Percentiles rank a stretch among this genome's conserved stretches.
These are phyloP conservation scores for Phytophthora melonis DNA, from an alignment of 352 stramenopile species.

Conservation along the genomic window DNA sequence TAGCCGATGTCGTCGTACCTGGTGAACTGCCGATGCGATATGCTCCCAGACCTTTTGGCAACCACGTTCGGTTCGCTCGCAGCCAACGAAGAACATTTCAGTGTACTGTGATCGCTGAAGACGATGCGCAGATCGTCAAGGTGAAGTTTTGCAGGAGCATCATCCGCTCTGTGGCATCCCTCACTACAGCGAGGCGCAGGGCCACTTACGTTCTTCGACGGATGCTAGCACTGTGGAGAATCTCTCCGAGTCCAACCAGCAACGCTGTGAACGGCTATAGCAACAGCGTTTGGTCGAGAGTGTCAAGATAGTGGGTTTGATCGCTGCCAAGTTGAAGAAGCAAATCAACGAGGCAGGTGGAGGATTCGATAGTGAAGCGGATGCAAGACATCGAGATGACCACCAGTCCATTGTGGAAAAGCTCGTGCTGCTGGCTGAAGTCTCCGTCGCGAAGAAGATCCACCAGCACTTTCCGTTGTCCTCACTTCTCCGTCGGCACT, in stretches of 20 bases:
- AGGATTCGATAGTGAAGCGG: neutral
- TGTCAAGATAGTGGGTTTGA: neutral
- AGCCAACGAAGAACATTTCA: neutral
- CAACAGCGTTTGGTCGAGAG: neutral
- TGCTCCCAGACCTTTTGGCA: neutral
- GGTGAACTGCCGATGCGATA: neutral
- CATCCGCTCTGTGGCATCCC: neutral
- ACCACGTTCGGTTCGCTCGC: neutral
- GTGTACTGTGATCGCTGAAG: neutral
- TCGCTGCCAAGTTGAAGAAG: neutral
- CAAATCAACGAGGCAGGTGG: neutral
- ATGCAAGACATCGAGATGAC: neutral
- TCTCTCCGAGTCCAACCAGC: neutral
- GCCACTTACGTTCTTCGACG: neutral
- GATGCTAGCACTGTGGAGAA: neutral
- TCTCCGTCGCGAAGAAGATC: constrained; percentile 96
- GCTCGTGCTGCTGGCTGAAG: constrained; percentile 99
- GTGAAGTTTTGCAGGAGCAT: neutral
- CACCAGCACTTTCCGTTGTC: constrained; percentile 93
- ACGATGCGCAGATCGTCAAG: neutral
- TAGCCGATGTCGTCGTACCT: neutral
- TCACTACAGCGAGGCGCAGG: neutral
- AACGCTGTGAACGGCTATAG: neutral
- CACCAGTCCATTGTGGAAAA: constrained; percentile 92
- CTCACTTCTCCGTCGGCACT: constrained; percentile 94